Conservation (phyloP, 177 flowering plant species). For the Telopea speciosissima region DNA sequence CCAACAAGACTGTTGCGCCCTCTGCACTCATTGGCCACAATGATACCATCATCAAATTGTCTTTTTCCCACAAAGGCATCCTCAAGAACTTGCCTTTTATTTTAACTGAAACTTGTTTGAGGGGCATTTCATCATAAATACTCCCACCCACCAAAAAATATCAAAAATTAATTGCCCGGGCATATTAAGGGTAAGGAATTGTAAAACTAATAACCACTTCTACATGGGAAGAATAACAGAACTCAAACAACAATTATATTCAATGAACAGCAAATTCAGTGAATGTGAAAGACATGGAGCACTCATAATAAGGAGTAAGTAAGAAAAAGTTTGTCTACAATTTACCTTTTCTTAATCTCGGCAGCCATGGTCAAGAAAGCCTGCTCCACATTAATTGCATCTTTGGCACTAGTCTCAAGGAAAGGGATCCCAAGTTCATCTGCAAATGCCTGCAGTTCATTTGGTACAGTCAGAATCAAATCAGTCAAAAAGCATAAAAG, state of each 20-base stretch:
- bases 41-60: no score
- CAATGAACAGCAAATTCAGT: background rate
- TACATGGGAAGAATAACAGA: background rate
- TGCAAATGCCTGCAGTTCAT: constrained; percentile 62
- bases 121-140: no score
- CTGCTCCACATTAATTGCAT: constrained; percentile 77
- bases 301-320: background rate
- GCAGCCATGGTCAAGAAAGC: constrained; percentile 85
- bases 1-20: no score
- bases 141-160: no score
- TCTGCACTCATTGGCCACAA: no score
- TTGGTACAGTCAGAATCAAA: background rate
- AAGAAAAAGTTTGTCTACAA: background rate
- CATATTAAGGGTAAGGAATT: background rate
- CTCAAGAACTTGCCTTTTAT: no score
- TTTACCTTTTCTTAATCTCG: constrained; percentile 75
- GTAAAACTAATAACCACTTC: background rate
- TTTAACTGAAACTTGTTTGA: no score
- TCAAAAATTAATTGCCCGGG: background rate
- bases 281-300: background rate
- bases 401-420: constrained; percentile 89
- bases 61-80: no score
- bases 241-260: background rate
- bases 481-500: background rate
- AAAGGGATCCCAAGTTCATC: constrained; percentile 90